A percentile compares a stretch with the other conserved stretches of the same genome.
Evolutionary conservation across 495 filamentous ascomycete species (phyloP).

Genomic region (Penicillium canescens): DNA sequence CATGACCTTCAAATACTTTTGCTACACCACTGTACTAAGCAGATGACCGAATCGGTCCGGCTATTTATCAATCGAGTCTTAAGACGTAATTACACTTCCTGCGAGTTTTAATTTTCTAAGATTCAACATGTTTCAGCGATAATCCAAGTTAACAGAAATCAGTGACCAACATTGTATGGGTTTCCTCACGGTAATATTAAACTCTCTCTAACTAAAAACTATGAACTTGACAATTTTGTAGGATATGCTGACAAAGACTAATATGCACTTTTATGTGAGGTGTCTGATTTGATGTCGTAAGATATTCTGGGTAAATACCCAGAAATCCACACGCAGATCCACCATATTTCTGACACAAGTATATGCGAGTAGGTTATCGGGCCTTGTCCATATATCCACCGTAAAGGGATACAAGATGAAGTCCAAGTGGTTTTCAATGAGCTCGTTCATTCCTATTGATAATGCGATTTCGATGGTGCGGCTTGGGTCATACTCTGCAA

Average conservation of each 20-base stretch:
- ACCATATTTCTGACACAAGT: no score
- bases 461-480: background rate
- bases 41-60: background rate
- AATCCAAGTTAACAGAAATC: no score
- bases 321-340: no score
- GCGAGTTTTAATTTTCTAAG: background rate
- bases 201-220: no score
- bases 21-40: no score
- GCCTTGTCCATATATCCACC: background rate
- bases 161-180: no score
- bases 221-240: no score
- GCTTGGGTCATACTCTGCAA: slow-evolving; percentile 1
- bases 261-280: no score
- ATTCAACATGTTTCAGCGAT: background rate
- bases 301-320: no score
- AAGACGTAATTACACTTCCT: background rate
- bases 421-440: background rate
- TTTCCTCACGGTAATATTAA: no score
- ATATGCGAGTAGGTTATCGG: background rate
- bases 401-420: background rate
- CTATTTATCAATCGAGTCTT: background rate
- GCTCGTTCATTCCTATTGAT: background rate
- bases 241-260: no score
- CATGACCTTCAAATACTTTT: background rate
- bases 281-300: no score